Evolutionary conservation across 768 basidiomycete species (phyloP), one percentile per base, ranked within the genome.

Genomic region (Trichaptum fuscoviolaceum): DNA sequence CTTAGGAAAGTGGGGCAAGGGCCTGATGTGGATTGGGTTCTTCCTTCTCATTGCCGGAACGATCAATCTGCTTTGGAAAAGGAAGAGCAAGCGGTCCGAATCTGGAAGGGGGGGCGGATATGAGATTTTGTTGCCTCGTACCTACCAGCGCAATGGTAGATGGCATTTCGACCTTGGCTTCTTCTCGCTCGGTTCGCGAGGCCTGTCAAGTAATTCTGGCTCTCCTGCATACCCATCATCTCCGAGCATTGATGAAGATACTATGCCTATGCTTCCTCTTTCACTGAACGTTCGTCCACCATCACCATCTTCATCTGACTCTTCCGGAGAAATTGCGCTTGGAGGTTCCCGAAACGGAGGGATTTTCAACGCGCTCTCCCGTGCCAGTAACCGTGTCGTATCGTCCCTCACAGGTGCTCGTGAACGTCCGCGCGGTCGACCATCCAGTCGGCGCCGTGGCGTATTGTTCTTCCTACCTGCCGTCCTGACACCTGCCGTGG

Each of bases 1-100:
- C 81, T 83, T 99, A 64, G 92, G 86, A 57, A 83, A 84, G 25
- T 96, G 93, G 89, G 96, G 96, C 66, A 95, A 93, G 74, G 80
- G 74, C 57, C 76, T 97, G 69, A 92, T 98, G 91, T 93, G 91
- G 87, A 67, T 95, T 24, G 94, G 93, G 0, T 75, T 92, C 66
- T 75, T 85, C 25, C 76, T 96, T 68, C 82, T 96, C 34, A 76
- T 96, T 52, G 74, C 87, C 59, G 93, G 93, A 24, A 75, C 89
- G 59, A 75, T 88, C 61, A 84, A 88, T 70, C 76, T 85, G 62
- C 77, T 76, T 2, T 77, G 85, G 68, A 86, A 85, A 58, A 82
- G 80, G 63, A 74, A 74, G 68, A 87, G 84, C 73, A 84, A 87
- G 69, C 84, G 90, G 66, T 83, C 85, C 67, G 83, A 83, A 67